Conservation (phyloP, 768 basidiomycete species). For the Leccinum disarticulatum region DNA sequence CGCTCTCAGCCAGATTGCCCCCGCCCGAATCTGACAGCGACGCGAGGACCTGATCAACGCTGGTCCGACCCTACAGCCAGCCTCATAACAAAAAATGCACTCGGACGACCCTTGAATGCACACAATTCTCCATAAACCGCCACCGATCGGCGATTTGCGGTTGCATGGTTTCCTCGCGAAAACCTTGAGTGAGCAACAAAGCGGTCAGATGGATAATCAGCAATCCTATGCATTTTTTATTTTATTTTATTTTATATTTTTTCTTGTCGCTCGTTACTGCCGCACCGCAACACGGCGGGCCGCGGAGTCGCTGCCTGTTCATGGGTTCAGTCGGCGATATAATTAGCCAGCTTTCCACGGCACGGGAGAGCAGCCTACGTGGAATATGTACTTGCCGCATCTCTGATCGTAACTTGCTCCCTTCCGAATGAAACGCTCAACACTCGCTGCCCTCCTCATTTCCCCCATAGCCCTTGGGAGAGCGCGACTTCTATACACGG, state of each 20-base stretch:
- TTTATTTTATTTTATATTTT: neutral
- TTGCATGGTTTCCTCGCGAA: slow-evolving; percentile 23
- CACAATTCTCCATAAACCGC: slow-evolving; percentile 13
- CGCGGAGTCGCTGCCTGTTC: slow-evolving; percentile 29
- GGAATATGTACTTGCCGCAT: neutral
- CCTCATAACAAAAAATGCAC: neutral
- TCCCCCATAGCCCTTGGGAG: slow-evolving; percentile 12
- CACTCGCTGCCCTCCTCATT: slow-evolving; percentile 18
- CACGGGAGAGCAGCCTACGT: slow-evolving; percentile 7
- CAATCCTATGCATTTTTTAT: neutral
- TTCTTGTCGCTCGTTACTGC: slow-evolving; percentile 2
- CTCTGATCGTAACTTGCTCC: neutral
- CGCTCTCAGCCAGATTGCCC: slow-evolving; percentile 25
- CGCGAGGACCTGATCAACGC: slow-evolving; percentile 15
- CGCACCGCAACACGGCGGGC: slow-evolving; percentile 10
- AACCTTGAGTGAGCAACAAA: slow-evolving; percentile 11
- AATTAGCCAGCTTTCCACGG: slow-evolving; percentile 28
- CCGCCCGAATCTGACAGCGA: slow-evolving; percentile 16
- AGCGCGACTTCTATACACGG: slow-evolving; percentile 54
- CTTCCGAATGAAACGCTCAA: slow-evolving; percentile 19
- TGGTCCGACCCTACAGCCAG: neutral
- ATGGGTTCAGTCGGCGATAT: slow-evolving; percentile 34
- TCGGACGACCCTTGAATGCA: slow-evolving; percentile 5
- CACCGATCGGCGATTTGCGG: slow-evolving; percentile 34
- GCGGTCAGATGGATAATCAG: slow-evolving; percentile 1